Conservation (phyloP, 257 asterid species). For the Apocynum venetum region DNA sequence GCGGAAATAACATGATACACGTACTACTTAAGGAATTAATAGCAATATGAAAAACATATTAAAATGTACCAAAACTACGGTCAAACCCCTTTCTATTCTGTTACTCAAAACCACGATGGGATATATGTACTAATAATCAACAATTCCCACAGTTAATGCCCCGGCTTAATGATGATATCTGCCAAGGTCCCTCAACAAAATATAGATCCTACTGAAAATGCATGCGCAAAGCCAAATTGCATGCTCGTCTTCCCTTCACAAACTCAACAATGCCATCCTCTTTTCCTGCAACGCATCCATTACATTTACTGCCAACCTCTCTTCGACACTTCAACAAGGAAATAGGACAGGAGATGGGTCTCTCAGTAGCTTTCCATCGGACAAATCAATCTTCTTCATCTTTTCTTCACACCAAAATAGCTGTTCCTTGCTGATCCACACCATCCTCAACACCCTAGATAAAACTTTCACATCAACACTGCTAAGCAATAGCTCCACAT, state of each 20-base stretch:
- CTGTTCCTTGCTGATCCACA: conserved; percentile 58
- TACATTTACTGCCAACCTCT: background rate
- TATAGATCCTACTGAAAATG: background rate
- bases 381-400: conserved; percentile 60
- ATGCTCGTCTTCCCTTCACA: background rate
- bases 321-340: conserved; percentile 39
- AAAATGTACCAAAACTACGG: background rate
- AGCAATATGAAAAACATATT: background rate
- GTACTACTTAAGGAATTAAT: no score
- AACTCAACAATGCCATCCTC: background rate
- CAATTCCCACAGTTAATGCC: background rate
- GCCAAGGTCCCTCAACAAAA: background rate
- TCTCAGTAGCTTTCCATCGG: conserved; percentile 66
- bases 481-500: conserved; percentile 63
- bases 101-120: background rate
- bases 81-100: background rate
- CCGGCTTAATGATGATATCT: background rate
- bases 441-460: conserved; percentile 60
- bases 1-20: background rate
- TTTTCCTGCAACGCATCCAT: no score
- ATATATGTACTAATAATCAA: background rate
- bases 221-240: background rate
- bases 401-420: conserved; percentile 85
- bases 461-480: conserved; percentile 62
- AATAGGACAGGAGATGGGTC: conserved; percentile 78